phyloP scores from a whole-genome alignment of 2,329 filamentous ascomycete species.

The Cladophialophora exuberans region DNA sequence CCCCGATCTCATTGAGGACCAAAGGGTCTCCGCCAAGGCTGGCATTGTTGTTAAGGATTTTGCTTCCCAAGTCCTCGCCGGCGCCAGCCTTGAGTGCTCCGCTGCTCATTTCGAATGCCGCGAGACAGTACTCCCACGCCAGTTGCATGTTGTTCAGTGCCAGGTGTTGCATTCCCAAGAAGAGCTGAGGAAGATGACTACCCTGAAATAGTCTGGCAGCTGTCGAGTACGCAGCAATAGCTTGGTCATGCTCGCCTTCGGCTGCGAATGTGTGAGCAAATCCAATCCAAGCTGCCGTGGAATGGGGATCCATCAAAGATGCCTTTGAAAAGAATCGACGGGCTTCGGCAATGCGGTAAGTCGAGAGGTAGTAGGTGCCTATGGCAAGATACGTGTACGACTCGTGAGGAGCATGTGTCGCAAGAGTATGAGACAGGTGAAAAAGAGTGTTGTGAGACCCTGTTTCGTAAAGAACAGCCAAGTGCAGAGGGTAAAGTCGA shows the following conservation, averaged over 20 bases:
- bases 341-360: constrained; percentile 87
- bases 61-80: constrained; percentile 27
- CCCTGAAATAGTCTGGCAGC: constrained; percentile 94
- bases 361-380: constrained; percentile 90
- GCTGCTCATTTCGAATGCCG: constrained; percentile 69
- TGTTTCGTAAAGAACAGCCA: constrained; percentile 89
- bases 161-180: constrained; percentile 97
- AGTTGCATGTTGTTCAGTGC: constrained; percentile 92
- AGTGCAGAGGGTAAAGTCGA: constrained; percentile 80
- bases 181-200: constrained; percentile 92
- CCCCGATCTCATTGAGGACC: constrained; percentile 91
- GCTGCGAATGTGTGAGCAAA: constrained; percentile 98
- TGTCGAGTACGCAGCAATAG: constrained; percentile 95
- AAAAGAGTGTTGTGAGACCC: constrained; percentile 86
- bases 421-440: constrained; percentile 86
- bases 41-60: constrained; percentile 32
- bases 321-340: constrained; percentile 96
- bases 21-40: constrained; percentile 68
- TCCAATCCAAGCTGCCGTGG: constrained; percentile 96
- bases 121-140: constrained; percentile 91
- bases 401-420: constrained; percentile 88
- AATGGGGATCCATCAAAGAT: constrained; percentile 96
- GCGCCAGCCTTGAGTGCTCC: constrained; percentile 41
- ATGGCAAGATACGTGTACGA: constrained; percentile 93
- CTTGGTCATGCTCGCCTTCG: constrained; percentile 97